Base-by-base conservation (phyloP, 2,329 filamentous ascomycete genomes). In the Talaromyces verruculosus region DNA sequence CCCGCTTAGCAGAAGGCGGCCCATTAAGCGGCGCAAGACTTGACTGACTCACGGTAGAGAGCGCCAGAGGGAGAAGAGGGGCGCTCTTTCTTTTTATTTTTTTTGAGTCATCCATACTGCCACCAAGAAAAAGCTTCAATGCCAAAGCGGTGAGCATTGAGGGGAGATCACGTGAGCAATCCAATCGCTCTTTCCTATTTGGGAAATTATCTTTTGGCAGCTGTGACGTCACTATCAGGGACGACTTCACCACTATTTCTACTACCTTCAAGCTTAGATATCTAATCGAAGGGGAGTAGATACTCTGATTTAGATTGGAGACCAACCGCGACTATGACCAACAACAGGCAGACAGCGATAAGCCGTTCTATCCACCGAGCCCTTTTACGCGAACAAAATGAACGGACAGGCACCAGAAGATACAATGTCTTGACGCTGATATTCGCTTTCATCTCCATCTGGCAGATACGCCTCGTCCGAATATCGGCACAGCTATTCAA, bases 361-460 rank as follows among this genome's bases (percentile, higher is more conserved):
- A 67, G 49, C 17, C 58, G 72, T 35, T 76, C 76, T 5, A 76
- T 78, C 28, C 74, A 76, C 51, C 66, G 68, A 4, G 76, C 73
- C 2, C 58, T 78, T 6, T 67, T 72, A 28, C 72, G 71, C 30
- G 72, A 77, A 33, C 73, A 73, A 6, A 67, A 71, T 6, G n/a
- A 65, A 5, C 72, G 71, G 6, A n/a, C 63, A 7, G 61, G 35
- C 22, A 22, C 19, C 2, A 72, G 71, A 37, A 72, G 69, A 45
- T 73, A 71, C 49, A 71, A 70, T 67, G 70, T 80, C 0, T 73
- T 86, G 22, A 76, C 77, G 25, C 79, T 80, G 49, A 76, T 86
- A 49, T 69, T 85, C 28, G 76, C 82, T 22, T 84, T 88, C 69
- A 88, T 88, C 73, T 80, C 81, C 0, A 69, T 87, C 3, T 84